Percentiles rank a stretch among this genome's conserved stretches.
Conservation (phyloP, 2,329 filamentous ascomycete genomes). For the Aspergillus felis region DNA sequence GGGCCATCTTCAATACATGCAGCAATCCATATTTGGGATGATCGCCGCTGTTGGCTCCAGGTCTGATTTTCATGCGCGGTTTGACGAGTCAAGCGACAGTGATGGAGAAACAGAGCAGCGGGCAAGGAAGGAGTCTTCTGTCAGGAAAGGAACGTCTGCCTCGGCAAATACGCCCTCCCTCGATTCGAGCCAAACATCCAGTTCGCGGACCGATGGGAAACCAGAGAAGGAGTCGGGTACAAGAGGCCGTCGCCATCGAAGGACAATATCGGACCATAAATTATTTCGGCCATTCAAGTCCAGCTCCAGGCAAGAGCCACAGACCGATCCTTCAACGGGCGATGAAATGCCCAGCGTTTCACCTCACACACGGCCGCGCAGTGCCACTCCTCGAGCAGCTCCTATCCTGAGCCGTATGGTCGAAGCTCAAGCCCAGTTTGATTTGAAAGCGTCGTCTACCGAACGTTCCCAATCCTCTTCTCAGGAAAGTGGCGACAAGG, state of each 20-base stretch:
- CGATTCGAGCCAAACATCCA: slow-evolving; percentile 3
- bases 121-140: slow-evolving; percentile 11
- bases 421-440: slow-evolving; percentile 64
- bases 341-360: slow-evolving; percentile 15
- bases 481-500: slow-evolving; percentile 47
- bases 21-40: slow-evolving; percentile 90
- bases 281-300: slow-evolving; percentile 59
- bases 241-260: slow-evolving; percentile 49
- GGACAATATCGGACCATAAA: slow-evolving; percentile 62
- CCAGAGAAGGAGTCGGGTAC: slow-evolving; percentile 5
- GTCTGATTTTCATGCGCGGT: slow-evolving; percentile 75
- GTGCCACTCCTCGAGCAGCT: slow-evolving; percentile 50
- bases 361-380: slow-evolving; percentile 25
- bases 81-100: slow-evolving; percentile 80
- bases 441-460: slow-evolving; percentile 18
- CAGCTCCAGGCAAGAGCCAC: slow-evolving; percentile 27
- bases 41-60: slow-evolving; percentile 83
- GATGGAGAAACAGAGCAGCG: slow-evolving; percentile 50
- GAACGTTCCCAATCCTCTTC: slow-evolving; percentile 18
- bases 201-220: neutral
- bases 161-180: slow-evolving; percentile 2
- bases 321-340: slow-evolving; percentile 12
- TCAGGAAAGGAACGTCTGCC: slow-evolving; percentile 5
- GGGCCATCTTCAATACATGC: slow-evolving; percentile 63
- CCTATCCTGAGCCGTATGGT: slow-evolving; percentile 76